Conservation (phyloP, 192 early-diverging fungal genomes). For the Glomus cerebriforme region DNA sequence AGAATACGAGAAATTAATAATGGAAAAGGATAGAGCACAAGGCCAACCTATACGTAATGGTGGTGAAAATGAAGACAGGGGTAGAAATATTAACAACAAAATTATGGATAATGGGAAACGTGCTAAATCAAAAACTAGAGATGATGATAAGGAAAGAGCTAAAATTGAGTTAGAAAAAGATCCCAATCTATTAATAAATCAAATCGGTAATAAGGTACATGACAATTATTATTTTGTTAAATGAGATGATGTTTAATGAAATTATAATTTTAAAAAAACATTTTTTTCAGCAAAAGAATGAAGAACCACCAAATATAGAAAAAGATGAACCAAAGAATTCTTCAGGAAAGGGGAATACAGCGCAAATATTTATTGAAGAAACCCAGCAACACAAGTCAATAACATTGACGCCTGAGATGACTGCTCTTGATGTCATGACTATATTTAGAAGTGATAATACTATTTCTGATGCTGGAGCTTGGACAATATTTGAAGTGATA, state of each 20-base stretch:
- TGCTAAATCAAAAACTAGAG: background rate
- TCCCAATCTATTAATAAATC: background rate
- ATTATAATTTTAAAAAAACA: too few relatives aligned
- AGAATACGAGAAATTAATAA: background rate
- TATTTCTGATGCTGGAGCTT: constrained; percentile 60
- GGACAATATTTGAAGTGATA: constrained; percentile 92
- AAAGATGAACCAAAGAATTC: background rate
- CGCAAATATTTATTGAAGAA: constrained; percentile 87
- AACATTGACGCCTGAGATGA: constrained; percentile 72
- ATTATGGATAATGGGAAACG: background rate
- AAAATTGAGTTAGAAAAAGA: background rate
- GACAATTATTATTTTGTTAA: background rate
- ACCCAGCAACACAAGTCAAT: constrained; percentile 74
- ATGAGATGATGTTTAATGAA: background rate
- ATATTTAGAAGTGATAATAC: constrained; percentile 45
- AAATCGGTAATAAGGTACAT: background rate
- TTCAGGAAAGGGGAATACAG: constrained; percentile 51
- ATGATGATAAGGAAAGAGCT: background rate
- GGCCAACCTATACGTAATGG: background rate
- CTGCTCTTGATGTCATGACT: constrained; percentile 69
- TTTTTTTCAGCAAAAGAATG: background rate
- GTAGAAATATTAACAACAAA: too few relatives aligned
- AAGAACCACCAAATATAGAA: background rate
- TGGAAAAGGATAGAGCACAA: background rate
- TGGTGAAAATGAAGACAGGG: background rate